Conservation (phyloP, 2,329 filamentous ascomycete genomes). For the Calcarisporium arbuscula region DNA sequence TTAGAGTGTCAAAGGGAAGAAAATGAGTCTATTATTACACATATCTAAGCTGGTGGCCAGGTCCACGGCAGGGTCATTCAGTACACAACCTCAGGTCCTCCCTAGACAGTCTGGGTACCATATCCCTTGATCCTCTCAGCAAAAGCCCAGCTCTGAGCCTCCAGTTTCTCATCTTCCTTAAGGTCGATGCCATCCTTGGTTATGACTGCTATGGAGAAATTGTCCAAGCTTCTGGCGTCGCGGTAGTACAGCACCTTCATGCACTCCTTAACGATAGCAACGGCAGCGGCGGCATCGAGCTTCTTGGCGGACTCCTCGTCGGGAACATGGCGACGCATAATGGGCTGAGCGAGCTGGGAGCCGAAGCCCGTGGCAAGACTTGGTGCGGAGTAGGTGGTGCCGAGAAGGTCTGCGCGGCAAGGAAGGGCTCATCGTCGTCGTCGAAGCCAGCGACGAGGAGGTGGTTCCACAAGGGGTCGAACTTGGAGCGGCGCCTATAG, state of each 20-base stretch:
- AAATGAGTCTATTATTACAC: too few species aligned
- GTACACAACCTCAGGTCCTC: too few species aligned
- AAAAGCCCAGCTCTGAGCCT: conserved; percentile 97
- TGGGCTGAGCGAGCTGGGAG: conserved; percentile 84
- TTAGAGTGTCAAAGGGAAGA: too few species aligned
- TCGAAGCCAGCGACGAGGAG: conserved; percentile 87
- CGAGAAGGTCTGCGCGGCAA: conserved; percentile 86
- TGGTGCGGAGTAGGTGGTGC: conserved; percentile 83
- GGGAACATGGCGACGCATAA: conserved; percentile 76
- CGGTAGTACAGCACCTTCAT: conserved; percentile 99
- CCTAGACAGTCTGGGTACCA: conserved; percentile 69
- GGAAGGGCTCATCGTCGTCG: conserved; percentile 73
- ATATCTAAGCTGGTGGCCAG: too few species aligned
- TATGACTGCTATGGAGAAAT: conserved; percentile 85
- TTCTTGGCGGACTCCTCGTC: conserved; percentile 72
- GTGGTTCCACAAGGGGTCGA: conserved; percentile 97
- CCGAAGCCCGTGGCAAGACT: conserved; percentile 92
- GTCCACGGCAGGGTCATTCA: too few species aligned
- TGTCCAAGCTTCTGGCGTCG: conserved; percentile 86
- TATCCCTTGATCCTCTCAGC: conserved; percentile 93
- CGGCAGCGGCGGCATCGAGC: conserved; percentile 70
- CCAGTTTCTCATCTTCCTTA: conserved; percentile 78
- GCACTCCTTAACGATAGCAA: conserved; percentile 79
- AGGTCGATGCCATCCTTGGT: conserved; percentile 85
- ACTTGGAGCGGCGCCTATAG: conserved; percentile 89